Percentiles rank a stretch among this genome's conserved stretches.
Conservation (phyloP, 768 basidiomycete genomes). For the Tubosaeta sp. region DNA sequence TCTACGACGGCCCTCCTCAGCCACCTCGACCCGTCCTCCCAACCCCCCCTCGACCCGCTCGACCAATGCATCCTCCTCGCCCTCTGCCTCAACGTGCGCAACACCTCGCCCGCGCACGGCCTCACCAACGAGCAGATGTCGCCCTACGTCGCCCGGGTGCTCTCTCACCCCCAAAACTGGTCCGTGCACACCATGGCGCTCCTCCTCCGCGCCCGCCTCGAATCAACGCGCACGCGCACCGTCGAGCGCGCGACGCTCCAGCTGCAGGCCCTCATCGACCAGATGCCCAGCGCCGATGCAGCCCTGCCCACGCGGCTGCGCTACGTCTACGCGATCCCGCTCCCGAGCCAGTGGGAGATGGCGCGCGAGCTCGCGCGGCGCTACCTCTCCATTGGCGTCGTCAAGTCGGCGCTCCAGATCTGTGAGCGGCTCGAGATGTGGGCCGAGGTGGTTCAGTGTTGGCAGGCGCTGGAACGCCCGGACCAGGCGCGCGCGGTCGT, state of each 20-base stretch:
- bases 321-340: slow-evolving; percentile 74
- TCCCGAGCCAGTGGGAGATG: slow-evolving; percentile 93
- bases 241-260: slow-evolving; percentile 91
- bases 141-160: slow-evolving; percentile 86
- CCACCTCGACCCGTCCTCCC: slow-evolving; percentile 77
- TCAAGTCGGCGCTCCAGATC: slow-evolving; percentile 87
- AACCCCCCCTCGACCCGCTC: slow-evolving; percentile 85
- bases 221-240: slow-evolving; percentile 83
- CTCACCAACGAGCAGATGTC: slow-evolving; percentile 90
- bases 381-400: slow-evolving; percentile 81
- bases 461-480: slow-evolving; percentile 71
- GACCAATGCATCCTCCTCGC: slow-evolving; percentile 92
- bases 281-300: slow-evolving; percentile 89
- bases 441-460: slow-evolving; percentile 93
- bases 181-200: slow-evolving; percentile 95
- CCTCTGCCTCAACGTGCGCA: slow-evolving; percentile 85
- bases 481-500: slow-evolving; percentile 81
- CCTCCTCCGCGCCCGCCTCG: slow-evolving; percentile 87
- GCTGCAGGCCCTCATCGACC: slow-evolving; percentile 92
- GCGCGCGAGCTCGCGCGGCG: slow-evolving; percentile 85
- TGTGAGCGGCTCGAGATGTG: slow-evolving; percentile 97
- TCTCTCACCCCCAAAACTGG: slow-evolving; percentile 91
- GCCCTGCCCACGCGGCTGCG: slow-evolving; percentile 65
- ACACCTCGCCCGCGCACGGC: slow-evolving; percentile 85
- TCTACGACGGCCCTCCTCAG: slow-evolving; percentile 46